Evolutionary conservation across 192 early-diverging fungal genomes (phyloP).

Genomic region (Chytriomyces sp.): DNA sequence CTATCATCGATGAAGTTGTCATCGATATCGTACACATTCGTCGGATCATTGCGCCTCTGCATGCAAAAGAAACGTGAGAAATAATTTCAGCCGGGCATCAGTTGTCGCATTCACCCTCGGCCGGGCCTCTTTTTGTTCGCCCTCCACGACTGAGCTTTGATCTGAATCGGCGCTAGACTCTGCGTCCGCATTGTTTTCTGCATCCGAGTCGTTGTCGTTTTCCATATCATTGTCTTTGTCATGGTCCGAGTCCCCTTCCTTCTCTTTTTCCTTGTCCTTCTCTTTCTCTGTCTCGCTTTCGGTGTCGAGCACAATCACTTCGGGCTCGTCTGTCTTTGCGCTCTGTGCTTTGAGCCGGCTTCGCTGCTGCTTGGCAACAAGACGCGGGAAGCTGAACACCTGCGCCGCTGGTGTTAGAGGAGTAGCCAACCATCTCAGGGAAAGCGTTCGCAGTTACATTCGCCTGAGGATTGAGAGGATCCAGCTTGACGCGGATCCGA

Average conservation of each 20-base stretch:
- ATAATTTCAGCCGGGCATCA: neutral
- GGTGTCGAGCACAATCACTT: conserved; percentile 33
- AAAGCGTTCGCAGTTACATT: too few species aligned
- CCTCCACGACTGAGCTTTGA: neutral
- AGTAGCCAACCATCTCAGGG: too few species aligned
- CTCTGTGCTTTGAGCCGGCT: neutral
- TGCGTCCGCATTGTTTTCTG: conserved; percentile 1
- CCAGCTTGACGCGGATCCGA: too few species aligned
- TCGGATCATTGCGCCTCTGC: conserved; percentile 28
- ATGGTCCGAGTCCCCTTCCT: neutral
- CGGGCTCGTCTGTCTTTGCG: neutral
- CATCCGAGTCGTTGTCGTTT: neutral
- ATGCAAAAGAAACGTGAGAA: neutral
- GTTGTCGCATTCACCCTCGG: neutral
- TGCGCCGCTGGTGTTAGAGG: neutral
- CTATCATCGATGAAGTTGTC: conserved; percentile 61
- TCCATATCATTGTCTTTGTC: neutral
- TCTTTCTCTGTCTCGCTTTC: conserved; percentile 21
- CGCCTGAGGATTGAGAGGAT: too few species aligned
- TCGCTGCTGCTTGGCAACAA: neutral
- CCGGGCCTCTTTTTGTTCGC: neutral
- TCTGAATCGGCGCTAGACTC: neutral
- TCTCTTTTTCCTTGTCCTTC: conserved; percentile 7
- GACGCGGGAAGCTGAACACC: conserved; percentile 20
- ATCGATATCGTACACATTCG: conserved; percentile 53